Evolutionary conservation across 2,329 filamentous ascomycete species (phyloP).

Genomic region (Trichoderma koningii): DNA sequence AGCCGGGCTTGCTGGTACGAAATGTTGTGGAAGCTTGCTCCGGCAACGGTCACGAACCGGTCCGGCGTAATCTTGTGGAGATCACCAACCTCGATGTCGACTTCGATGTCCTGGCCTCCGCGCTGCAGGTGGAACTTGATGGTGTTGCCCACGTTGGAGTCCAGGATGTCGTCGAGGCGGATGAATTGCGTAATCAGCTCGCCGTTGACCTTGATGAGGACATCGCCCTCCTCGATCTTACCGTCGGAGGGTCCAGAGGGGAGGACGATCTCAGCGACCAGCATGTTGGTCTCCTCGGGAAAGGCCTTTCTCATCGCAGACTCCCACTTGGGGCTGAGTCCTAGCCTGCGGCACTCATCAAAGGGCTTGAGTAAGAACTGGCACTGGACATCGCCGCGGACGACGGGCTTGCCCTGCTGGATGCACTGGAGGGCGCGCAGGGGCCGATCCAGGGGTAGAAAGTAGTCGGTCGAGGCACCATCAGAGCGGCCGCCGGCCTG

Average conservation of each 20-base stretch:
- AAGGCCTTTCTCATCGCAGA: constrained; percentile 78
- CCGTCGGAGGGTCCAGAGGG: constrained; percentile 84
- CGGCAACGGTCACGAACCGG: constrained; percentile 90
- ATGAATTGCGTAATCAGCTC: constrained; percentile 93
- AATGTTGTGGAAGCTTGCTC: constrained; percentile 90
- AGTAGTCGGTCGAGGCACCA: constrained; percentile 96
- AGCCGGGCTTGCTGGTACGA: constrained; percentile 98
- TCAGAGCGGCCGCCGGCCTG: constrained; percentile 94
- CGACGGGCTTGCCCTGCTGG: constrained; percentile 71
- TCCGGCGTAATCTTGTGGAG: constrained; percentile 94
- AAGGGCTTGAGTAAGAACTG: constrained; percentile 98
- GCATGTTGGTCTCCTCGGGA: constrained; percentile 92
- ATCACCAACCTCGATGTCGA: constrained; percentile 83
- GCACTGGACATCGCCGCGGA: constrained; percentile 95
- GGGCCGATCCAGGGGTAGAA: constrained; percentile 89
- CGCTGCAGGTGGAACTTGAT: constrained; percentile 83
- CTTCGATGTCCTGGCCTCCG: constrained; percentile 82
- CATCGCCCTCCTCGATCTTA: constrained; percentile 91
- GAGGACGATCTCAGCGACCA: constrained; percentile 92
- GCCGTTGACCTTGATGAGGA: constrained; percentile 89
- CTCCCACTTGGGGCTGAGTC: constrained; percentile 83
- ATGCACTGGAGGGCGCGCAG: constrained; percentile 84
- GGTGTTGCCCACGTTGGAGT: constrained; percentile 78
- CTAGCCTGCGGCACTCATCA: constrained; percentile 90
- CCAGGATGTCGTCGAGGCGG: constrained; percentile 85